phyloP scores from a whole-genome alignment of 257 asterid species.

The Eucommia ulmoides region DNA sequence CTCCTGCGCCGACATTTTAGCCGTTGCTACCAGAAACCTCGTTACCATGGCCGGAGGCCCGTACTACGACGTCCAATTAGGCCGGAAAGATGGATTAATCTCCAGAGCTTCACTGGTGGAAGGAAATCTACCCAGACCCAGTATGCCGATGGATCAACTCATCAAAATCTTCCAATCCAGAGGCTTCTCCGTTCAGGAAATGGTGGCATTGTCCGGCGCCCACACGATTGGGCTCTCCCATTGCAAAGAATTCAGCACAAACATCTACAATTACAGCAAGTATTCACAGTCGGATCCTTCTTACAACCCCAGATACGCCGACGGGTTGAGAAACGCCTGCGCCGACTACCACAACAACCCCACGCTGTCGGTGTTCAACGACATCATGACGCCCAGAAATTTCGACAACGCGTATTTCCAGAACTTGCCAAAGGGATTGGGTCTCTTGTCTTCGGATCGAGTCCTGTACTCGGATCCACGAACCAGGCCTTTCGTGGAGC shows the following conservation, averaged over 20 bases:
- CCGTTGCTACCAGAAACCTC: conserved; percentile 60
- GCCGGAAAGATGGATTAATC: conserved; percentile 43
- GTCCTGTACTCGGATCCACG: conserved; percentile 39
- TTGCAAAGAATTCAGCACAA: conserved; percentile 46
- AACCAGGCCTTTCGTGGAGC: conserved; percentile 57
- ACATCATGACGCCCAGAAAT: conserved; percentile 74
- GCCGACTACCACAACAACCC: conserved; percentile 24
- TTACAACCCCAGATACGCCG: conserved; percentile 39
- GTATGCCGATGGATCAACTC: conserved; percentile 38
- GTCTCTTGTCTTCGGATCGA: conserved; percentile 55
- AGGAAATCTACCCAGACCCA: conserved; percentile 66
- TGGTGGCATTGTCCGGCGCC: conserved; percentile 74
- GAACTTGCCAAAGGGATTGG: conserved; percentile 46
- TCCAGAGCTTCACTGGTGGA: conserved; percentile 42
- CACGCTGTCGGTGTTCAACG: conserved; percentile 53
- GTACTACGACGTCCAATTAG: conserved; percentile 37
- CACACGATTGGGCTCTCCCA: conserved; percentile 86
- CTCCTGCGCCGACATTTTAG: conserved; percentile 78
- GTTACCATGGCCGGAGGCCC: conserved; percentile 81
- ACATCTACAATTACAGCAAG: conserved; percentile 39
- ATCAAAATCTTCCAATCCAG: conserved; percentile 30
- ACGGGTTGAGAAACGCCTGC: conserved; percentile 39
- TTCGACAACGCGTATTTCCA: conserved; percentile 56
- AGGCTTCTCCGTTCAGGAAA: conserved; percentile 41
- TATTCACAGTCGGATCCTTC: conserved; percentile 35